These are phyloP conservation scores for Novymonas esmeraldas DNA, from an alignment of 208 protist genomes.

Conservation along the genomic window DNA sequence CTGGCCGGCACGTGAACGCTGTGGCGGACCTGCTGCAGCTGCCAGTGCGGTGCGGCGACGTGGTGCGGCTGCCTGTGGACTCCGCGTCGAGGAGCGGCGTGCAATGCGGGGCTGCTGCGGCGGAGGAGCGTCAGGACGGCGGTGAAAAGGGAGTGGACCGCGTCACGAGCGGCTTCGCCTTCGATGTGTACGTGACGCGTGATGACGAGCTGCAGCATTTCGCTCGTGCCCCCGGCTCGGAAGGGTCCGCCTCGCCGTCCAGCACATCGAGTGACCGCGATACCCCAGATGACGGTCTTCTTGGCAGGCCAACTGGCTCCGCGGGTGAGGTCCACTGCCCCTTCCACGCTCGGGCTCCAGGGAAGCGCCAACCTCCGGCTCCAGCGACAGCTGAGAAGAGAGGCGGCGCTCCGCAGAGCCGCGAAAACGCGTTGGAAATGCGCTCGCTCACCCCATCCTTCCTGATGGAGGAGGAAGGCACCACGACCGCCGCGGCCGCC, in stretches of 20 bases:
- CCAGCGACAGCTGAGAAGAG: no score
- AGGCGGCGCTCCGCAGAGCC: no score
- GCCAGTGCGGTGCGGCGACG: slow-evolving; percentile 1
- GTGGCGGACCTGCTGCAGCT: slow-evolving; percentile 14
- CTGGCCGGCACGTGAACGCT: slow-evolving; percentile 5
- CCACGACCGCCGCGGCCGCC: no score
- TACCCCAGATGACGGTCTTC: background rate
- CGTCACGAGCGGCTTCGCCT: background rate
- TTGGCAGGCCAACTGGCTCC: no score
- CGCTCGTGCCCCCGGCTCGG: no score
- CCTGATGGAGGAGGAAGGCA: no score
- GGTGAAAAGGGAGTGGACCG: background rate
- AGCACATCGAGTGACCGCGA: background rate
- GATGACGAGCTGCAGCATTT: background rate
- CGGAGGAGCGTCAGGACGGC: background rate
- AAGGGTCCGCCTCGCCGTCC: background rate
- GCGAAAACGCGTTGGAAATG: no score
- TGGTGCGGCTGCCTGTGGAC: no score
- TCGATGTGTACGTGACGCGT: slow-evolving; percentile 1
- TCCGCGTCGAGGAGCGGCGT: background rate
- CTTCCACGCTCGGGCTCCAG: no score
- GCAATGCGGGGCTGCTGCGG: background rate
- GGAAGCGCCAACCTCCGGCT: no score
- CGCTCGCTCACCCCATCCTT: no score
- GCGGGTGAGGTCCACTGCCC: no score